A percentile compares a stretch with the other conserved stretches of the same genome.
Evolutionary conservation across 164 flowering plant species (phyloP).

Genomic region (Annona squamosa): DNA sequence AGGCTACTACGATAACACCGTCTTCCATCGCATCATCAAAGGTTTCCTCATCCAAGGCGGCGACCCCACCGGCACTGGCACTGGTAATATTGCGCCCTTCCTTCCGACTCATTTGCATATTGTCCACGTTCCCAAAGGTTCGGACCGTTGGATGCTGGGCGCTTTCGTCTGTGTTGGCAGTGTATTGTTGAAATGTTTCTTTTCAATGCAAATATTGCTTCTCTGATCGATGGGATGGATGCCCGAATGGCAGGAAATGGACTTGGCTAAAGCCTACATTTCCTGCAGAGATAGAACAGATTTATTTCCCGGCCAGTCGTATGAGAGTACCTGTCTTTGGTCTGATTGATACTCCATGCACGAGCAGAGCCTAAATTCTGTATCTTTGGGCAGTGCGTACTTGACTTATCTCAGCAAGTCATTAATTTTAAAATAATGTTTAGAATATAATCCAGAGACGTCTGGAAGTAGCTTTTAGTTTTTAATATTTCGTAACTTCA

Average conservation of each 20-base stretch:
- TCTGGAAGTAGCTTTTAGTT: too few relatives aligned
- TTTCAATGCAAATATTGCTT: background rate
- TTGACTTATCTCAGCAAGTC: too few relatives aligned
- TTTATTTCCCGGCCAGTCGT: too few relatives aligned
- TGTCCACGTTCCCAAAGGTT: background rate
- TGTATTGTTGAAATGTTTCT: background rate
- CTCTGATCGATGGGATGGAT: background rate
- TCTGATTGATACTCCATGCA: background rate
- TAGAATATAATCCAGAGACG: too few relatives aligned
- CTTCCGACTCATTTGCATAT: background rate
- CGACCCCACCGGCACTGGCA: constrained; percentile 88
- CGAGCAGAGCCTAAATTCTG: too few relatives aligned
- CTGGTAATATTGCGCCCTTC: constrained; percentile 29
- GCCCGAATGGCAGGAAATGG: too few relatives aligned
- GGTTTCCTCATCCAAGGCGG: constrained; percentile 86
- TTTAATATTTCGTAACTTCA: too few relatives aligned
- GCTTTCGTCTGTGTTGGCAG: background rate
- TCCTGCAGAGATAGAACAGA: too few relatives aligned
- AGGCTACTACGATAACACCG: constrained; percentile 77
- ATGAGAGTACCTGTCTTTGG: background rate
- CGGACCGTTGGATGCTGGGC: background rate
- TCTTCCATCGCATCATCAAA: constrained; percentile 89
- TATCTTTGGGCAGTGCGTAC: too few relatives aligned
- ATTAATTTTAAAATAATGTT: too few relatives aligned
- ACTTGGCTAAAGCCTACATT: too few relatives aligned